Conservation (phyloP, 2,329 filamentous ascomycete genomes). For the Diaporthe amygdali region DNA sequence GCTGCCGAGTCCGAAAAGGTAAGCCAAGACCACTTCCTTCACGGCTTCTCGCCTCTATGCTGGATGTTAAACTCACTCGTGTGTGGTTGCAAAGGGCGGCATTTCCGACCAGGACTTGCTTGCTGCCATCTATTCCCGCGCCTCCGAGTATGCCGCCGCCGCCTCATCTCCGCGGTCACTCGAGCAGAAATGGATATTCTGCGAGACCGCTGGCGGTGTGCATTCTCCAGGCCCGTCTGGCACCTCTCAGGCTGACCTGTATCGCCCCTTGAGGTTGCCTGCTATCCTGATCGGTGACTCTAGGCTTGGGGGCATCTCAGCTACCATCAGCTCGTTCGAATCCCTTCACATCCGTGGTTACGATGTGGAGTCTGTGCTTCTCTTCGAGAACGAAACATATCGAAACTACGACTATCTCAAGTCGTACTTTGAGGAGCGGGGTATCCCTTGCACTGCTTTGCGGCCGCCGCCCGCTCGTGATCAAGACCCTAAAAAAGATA, state of each 20-base stretch:
- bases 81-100: neutral
- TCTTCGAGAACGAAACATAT: constrained; percentile 72
- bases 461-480: constrained; percentile 62
- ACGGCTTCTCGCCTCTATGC: neutral
- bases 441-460: constrained; percentile 61
- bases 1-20: neutral
- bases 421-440: constrained; percentile 70
- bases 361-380: constrained; percentile 71
- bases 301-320: constrained; percentile 78
- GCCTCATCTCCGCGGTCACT: constrained; percentile 34
- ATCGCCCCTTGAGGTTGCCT: constrained; percentile 74
- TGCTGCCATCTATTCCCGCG: constrained; percentile 47
- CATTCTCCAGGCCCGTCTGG: constrained; percentile 81
- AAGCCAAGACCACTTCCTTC: neutral
- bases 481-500: constrained; percentile 49
- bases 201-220: constrained; percentile 85
- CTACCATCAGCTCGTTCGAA: constrained; percentile 81
- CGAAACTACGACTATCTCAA: constrained; percentile 71
- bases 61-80: neutral
- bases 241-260: constrained; percentile 78
- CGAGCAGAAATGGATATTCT: constrained; percentile 64
- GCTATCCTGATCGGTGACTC: constrained; percentile 77
- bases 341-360: constrained; percentile 80
- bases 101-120: neutral
- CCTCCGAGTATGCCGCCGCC: constrained; percentile 39